Evolutionary conservation across 495 filamentous ascomycete species (phyloP).

Genomic region (Trichoderma asperelloides): DNA sequence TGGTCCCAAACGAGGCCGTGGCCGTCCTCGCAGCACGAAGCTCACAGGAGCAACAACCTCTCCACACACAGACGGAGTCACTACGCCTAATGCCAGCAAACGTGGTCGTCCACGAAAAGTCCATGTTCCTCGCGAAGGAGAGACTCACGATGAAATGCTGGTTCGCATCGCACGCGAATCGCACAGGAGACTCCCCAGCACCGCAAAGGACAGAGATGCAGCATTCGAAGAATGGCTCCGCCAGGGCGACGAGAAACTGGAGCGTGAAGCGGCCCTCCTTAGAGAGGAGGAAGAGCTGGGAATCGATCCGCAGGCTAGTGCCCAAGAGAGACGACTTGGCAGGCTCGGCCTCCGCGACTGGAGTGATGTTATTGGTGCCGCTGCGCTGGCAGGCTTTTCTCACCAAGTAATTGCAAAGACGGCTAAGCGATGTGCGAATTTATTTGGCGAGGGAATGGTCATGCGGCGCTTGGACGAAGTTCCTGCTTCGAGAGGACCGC

Average conservation of each 20-base stretch:
- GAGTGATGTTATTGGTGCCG: slow-evolving; percentile 69
- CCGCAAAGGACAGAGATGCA: not conserved
- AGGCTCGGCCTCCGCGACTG: slow-evolving; percentile 49
- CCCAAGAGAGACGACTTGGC: slow-evolving; percentile 8
- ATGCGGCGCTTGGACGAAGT: slow-evolving; percentile 48
- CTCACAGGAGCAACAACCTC: not conserved
- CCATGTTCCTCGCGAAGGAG: slow-evolving; percentile 31
- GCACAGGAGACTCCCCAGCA: slow-evolving; percentile 18
- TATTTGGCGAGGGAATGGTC: slow-evolving; percentile 59
- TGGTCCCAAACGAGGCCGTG: slow-evolving; percentile 10
- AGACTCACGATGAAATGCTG: slow-evolving; percentile 32
- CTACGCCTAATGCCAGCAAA: not conserved
- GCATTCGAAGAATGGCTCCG: slow-evolving; percentile 3
- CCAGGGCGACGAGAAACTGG: not conserved
- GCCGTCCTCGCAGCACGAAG: slow-evolving; percentile 17
- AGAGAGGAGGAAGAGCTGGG: slow-evolving; percentile 9
- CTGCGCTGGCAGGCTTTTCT: slow-evolving; percentile 59
- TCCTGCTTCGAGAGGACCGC: slow-evolving; percentile 22
- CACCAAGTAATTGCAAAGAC: slow-evolving; percentile 52
- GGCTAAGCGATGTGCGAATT: slow-evolving; percentile 55
- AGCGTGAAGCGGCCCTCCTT: not conserved
- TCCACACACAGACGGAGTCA: not conserved
- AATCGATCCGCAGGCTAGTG: slow-evolving; percentile 3
- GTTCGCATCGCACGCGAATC: slow-evolving; percentile 30
- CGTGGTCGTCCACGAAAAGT: slow-evolving; percentile 29